A percentile compares a stretch with the other conserved stretches of the same genome.
phyloP scores from a whole-genome alignment of 352 stramenopile genomes.

The Pythium volutum region DNA sequence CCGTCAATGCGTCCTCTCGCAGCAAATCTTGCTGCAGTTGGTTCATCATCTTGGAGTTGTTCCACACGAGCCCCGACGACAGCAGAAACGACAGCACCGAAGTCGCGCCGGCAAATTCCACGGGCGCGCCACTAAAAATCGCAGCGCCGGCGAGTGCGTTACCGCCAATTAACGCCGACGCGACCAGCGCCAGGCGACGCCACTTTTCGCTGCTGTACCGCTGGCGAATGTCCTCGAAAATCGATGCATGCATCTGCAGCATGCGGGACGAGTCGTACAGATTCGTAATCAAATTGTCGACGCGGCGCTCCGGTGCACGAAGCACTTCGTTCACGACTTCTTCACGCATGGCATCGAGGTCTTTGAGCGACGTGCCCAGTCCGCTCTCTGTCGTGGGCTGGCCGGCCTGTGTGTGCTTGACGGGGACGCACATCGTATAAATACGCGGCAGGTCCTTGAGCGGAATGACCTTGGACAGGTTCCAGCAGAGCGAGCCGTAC shows the following conservation, averaged over 20 bases:
- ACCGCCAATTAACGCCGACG: constrained; percentile 57
- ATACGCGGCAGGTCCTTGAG: constrained; percentile 99
- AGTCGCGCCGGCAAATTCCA: constrained; percentile 81
- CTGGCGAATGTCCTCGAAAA: constrained; percentile 81
- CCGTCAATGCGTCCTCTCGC: constrained; percentile 83
- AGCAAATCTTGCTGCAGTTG: constrained; percentile 87
- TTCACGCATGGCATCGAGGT: constrained; percentile 95
- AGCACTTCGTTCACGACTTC: constrained; percentile 98
- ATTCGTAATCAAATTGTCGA: constrained; percentile 99
- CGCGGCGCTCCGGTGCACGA: constrained; percentile 94
- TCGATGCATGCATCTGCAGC: constrained; percentile 94
- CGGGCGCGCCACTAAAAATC: constrained; percentile 71
- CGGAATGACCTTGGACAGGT: constrained; percentile 97
- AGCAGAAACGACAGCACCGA: constrained; percentile 75
- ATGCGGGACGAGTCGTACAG: constrained; percentile 91
- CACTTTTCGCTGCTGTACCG: constrained; percentile 80
- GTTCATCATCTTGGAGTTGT: constrained; percentile 85
- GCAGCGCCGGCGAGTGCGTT: constrained; percentile 73
- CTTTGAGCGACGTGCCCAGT: constrained; percentile 81
- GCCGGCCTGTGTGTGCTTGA: constrained; percentile 52
- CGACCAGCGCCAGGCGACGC: constrained; percentile 65
- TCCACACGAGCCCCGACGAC: constrained; percentile 86
- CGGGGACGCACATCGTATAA: constrained; percentile 99
- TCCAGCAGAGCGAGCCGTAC: constrained; percentile 99
- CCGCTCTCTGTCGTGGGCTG: constrained; percentile 50